Evolutionary conservation across 768 basidiomycete species (phyloP).

Genomic region (Cystobasidium tubakii): DNA sequence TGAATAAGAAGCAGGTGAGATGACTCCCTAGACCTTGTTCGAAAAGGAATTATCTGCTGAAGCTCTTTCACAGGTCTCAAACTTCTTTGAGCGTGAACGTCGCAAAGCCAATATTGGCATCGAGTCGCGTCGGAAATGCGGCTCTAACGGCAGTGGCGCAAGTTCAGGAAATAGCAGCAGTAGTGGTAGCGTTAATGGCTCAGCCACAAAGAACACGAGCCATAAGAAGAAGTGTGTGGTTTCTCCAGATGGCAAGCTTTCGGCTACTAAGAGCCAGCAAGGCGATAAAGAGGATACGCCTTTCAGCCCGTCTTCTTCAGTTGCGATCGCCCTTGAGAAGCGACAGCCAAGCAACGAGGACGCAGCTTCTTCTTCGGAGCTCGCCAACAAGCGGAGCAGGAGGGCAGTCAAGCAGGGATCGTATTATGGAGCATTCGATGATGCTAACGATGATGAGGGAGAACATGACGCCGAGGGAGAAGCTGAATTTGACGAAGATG

Average conservation of each 20-base stretch:
- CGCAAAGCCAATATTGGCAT: constrained; percentile 27
- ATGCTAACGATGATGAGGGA: background rate
- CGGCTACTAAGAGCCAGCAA: background rate
- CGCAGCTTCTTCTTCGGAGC: background rate
- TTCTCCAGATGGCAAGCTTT: background rate
- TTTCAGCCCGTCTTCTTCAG: background rate
- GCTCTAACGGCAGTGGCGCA: background rate
- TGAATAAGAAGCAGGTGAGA: constrained; percentile 37
- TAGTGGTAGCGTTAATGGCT: background rate
- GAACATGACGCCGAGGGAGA: background rate
- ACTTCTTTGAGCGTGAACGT: constrained; percentile 33
- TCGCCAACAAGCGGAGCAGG: background rate
- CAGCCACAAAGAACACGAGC: background rate
- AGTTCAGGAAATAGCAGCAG: background rate
- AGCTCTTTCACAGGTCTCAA: constrained; percentile 27
- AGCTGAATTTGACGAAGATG: background rate
- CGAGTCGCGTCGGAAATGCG: constrained; percentile 15
- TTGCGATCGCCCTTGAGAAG: background rate
- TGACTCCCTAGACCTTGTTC: no score
- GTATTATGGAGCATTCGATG: background rate
- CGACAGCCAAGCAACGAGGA: background rate
- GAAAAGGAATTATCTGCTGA: no score
- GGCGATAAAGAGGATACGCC: background rate
- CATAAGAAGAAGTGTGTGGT: background rate
- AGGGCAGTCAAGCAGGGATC: constrained; percentile 7